Percentiles rank a stretch among this genome's conserved stretches.
Evolutionary conservation across 2,329 filamentous ascomycete genomes (phyloP).

Genomic region (Raffaelea albimanens): DNA sequence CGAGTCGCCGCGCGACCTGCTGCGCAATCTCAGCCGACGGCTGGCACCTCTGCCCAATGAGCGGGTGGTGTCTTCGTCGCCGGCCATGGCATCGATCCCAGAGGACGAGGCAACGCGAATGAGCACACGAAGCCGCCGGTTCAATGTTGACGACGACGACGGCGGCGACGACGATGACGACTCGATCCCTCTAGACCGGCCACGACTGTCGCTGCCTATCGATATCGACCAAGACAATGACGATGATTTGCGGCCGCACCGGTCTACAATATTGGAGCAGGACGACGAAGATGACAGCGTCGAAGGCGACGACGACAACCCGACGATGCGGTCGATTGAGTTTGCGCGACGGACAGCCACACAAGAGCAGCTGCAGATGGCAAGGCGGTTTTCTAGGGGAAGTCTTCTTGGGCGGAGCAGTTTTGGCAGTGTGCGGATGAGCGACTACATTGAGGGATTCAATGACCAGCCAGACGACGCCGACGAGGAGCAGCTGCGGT

Average conservation of each 20-base stretch:
- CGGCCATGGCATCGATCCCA: conserved; percentile 17
- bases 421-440: conserved; percentile 42
- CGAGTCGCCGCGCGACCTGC: conserved; percentile 43
- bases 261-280: conserved; percentile 40
- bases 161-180: conserved; percentile 37
- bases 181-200: conserved; percentile 37
- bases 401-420: conserved; percentile 46
- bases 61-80: conserved; percentile 36
- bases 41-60: conserved; percentile 40
- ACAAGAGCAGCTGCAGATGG: conserved; percentile 26
- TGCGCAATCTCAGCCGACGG: conserved; percentile 44
- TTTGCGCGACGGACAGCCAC: conserved; percentile 42
- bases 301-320: conserved; percentile 36
- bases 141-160: not conserved
- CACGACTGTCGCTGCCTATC: conserved; percentile 46
- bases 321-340: conserved; percentile 50
- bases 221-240: conserved; percentile 40
- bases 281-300: conserved; percentile 6
- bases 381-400: conserved; percentile 37
- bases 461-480: conserved; percentile 21
- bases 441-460: conserved; percentile 35
- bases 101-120: not conserved
- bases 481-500: conserved; percentile 34
- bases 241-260: conserved; percentile 42
- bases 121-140: not conserved